A percentile compares a stretch with the other conserved stretches of the same genome.
Evolutionary conservation across 2,329 filamentous ascomycete species (phyloP).

Genomic region (Sporothrix inflata): DNA sequence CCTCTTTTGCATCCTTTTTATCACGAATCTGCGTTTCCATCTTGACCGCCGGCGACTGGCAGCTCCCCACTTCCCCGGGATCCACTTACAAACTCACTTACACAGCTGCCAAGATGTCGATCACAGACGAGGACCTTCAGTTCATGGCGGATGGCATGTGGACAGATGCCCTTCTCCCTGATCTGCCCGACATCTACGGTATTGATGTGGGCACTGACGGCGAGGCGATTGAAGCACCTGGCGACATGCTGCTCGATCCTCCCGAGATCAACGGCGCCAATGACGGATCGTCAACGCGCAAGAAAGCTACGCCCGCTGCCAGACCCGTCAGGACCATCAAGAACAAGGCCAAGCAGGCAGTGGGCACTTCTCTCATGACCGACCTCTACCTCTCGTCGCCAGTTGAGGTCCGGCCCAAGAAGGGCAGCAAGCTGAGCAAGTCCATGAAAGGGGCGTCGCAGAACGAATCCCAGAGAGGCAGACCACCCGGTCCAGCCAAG

Average conservation of each 20-base stretch:
- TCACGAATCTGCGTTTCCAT: background rate
- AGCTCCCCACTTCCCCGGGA: background rate
- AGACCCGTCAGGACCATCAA: background rate
- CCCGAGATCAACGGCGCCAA: background rate
- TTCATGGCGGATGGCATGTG: conserved; percentile 25
- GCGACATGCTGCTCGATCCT: background rate
- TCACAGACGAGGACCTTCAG: conserved; percentile 26
- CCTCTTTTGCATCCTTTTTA: background rate
- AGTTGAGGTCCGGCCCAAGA: conserved; percentile 1
- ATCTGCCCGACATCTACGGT: conserved; percentile 8
- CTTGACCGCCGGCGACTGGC: background rate
- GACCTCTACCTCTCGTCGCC: conserved; percentile 23
- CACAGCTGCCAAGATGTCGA: conserved; percentile 22
- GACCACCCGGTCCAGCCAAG: background rate
- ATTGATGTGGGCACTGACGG: background rate
- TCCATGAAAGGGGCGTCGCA: conserved; percentile 29
- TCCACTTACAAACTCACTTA: background rate
- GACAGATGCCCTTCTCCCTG: conserved; percentile 13
- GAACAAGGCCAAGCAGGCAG: background rate
- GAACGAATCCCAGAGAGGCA: conserved; percentile 22
- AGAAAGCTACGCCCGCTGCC: background rate
- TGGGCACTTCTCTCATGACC: background rate
- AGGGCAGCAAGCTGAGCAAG: conserved; percentile 25
- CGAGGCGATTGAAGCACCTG: background rate
- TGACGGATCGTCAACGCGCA: background rate